Base-by-base conservation (phyloP, 2,329 filamentous ascomycete genomes). In the Colletotrichum sp. region DNA sequence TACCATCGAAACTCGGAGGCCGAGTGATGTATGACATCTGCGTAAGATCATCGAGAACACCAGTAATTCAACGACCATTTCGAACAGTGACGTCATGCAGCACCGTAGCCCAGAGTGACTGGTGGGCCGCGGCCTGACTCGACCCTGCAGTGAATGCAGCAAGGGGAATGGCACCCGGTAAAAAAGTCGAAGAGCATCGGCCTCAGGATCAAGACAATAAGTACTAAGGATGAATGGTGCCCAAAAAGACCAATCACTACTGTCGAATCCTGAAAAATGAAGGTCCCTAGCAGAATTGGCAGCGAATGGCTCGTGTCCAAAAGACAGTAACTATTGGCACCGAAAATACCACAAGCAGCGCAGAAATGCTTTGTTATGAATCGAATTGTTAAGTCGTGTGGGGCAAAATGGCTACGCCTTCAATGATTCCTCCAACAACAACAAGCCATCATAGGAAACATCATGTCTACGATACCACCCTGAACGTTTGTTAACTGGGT, bases 81-180 rank as follows among this genome's bases (percentile, higher is more conserved):
- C 18, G 18, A n/a, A 48, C 38, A 48, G 38, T 21, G 18, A 48
- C 9, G 38, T 48, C 18, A n/a, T 48, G 18, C 38, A 7, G 18
- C 5, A 0, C 18, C 0, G 38, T 1, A n/a, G 1, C 0, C 38
- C 18, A 48, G 38, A 0, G 18, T 48, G 18, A n/a, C 38, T 21
- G 38, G 38, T 0, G 16, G 36, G 18, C 38, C 18, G 38, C 18
- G 0, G 38, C 38, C 18, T 48, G 38, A 48, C 38, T 48, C 38
- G 0, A 48, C 9, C 18, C 18, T 48, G 0, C 38, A 7, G 9
- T 48, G 38, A n/a, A n/a, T n/a, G 2, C 38, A 48, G 18, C 38
- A n/a, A 48, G 38, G 18, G 38, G 38, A 4, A 4, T 43, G 38
- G 16, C 36, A 38, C 1, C 0, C 2, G 4, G 36, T 43, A 9